A percentile compares a stretch with the other conserved stretches of the same genome.
phyloP scores from a whole-genome alignment of 495 filamentous ascomycete species.

The Immersiella caudata region DNA sequence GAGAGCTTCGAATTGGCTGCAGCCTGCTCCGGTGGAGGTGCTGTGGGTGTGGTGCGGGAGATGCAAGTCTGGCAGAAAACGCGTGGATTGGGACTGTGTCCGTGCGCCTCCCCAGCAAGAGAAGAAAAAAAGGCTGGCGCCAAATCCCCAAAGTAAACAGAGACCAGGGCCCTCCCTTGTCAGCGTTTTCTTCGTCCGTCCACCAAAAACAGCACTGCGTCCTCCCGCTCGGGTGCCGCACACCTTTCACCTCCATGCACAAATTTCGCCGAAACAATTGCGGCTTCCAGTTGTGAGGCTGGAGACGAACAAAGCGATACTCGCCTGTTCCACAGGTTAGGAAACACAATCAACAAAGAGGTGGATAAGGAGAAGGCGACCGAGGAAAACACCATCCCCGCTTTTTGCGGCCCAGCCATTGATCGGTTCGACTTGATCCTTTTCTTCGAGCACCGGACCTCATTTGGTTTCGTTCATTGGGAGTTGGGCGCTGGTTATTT shows the following conservation, averaged over 20 bases:
- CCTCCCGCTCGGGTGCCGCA: conserved; percentile 20
- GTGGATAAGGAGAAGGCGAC: not conserved
- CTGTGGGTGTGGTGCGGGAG: not conserved
- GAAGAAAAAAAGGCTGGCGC: conserved; percentile 18
- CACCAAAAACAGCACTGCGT: conserved; percentile 27
- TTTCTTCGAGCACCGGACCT: not conserved
- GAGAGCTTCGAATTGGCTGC: conserved; percentile 9
- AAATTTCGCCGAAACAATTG: conserved; percentile 23
- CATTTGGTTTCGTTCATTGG: conserved; percentile 26
- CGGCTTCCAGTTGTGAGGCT: conserved; percentile 21
- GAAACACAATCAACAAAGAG: not conserved
- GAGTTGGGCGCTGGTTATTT: conserved; percentile 25
- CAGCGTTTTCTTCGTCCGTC: conserved; percentile 25
- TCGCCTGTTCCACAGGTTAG: not conserved
- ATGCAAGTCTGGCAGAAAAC: conserved; percentile 15
- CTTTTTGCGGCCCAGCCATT: conserved; percentile 3
- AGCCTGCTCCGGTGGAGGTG: conserved; percentile 11
- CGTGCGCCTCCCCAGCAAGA: conserved; percentile 15
- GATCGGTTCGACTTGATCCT: not conserved
- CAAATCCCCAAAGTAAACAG: conserved; percentile 36
- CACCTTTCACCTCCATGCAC: conserved; percentile 19
- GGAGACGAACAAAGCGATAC: conserved; percentile 14
- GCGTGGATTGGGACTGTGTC: not conserved
- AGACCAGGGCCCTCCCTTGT: conserved; percentile 22
- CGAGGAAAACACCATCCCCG: not conserved